Conservation (phyloP, 345 rosid genomes). For the Eucalyptus tenuipes region DNA sequence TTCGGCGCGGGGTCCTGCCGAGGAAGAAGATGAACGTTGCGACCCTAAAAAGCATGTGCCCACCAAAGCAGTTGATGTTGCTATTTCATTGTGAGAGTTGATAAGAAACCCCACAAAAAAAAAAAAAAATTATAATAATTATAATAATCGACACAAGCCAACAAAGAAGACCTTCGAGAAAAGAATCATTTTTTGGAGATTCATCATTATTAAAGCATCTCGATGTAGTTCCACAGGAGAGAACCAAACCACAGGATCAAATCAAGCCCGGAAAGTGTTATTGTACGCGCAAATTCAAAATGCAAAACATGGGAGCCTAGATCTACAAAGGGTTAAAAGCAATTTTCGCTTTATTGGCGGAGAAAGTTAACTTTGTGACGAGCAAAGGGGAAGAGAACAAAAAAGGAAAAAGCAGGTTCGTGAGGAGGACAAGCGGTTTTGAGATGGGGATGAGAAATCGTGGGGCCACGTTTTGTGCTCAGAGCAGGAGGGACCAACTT, state of each 20-base stretch:
- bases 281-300: not conserved
- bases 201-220: not conserved
- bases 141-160: not conserved
- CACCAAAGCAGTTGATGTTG: not conserved
- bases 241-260: not conserved
- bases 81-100: not conserved
- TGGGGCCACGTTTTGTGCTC: not conserved
- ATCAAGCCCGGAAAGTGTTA: not conserved
- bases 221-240: not conserved
- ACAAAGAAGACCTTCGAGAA: not conserved
- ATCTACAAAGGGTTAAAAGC: not conserved
- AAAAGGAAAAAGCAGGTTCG: not conserved
- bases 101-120: not conserved
- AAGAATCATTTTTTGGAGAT: not conserved
- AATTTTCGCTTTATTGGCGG: not conserved
- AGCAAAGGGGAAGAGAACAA: not conserved
- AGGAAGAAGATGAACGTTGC: not conserved
- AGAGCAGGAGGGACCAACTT: not conserved
- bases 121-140: not conserved
- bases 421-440: not conserved
- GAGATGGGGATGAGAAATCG: not conserved
- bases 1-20: not conserved
- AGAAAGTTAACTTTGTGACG: not conserved
- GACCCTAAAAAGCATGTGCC: not conserved
- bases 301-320: not conserved